Evolutionary conservation across 345 rosid genomes (phyloP).

Genomic region (Gossypium arboreum): DNA sequence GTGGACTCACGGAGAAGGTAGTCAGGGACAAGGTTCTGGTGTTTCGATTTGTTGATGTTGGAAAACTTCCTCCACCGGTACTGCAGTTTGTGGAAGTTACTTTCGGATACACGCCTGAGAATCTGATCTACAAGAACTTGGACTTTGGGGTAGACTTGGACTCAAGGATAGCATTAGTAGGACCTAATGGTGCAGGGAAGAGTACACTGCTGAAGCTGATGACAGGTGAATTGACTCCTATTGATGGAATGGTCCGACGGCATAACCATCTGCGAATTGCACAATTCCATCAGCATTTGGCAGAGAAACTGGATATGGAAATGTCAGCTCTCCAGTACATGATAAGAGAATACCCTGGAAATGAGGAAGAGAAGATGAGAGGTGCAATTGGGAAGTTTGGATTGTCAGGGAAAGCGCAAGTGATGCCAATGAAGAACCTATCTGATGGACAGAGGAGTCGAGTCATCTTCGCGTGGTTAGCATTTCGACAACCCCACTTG

Average conservation of each 20-base stretch:
- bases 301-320: constrained; percentile 91
- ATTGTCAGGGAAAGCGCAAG: constrained; percentile 89
- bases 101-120: constrained; percentile 86
- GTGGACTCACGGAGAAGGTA: constrained; percentile 92
- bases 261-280: constrained; percentile 95
- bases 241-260: constrained; percentile 94
- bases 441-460: constrained; percentile 97
- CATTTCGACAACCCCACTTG: constrained; percentile 90
- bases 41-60: constrained; percentile 87
- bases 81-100: constrained; percentile 94
- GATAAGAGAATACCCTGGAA: constrained; percentile 87
- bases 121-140: constrained; percentile 70
- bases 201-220: constrained; percentile 93
- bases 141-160: constrained; percentile 98
- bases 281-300: constrained; percentile 90
- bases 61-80: constrained; percentile 98
- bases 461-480: constrained; percentile 95
- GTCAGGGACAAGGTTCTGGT: constrained; percentile 70
- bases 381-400: constrained; percentile 89
- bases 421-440: constrained; percentile 95
- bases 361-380: constrained; percentile 96
- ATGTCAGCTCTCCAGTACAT: constrained; percentile 78
- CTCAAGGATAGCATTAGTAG: constrained; percentile 90
- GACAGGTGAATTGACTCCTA: constrained; percentile 84
- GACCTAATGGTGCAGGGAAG: constrained; percentile 99